Evolutionary conservation across 2,329 filamentous ascomycete species (phyloP).

Genomic region (Zopfia rhizophila): DNA sequence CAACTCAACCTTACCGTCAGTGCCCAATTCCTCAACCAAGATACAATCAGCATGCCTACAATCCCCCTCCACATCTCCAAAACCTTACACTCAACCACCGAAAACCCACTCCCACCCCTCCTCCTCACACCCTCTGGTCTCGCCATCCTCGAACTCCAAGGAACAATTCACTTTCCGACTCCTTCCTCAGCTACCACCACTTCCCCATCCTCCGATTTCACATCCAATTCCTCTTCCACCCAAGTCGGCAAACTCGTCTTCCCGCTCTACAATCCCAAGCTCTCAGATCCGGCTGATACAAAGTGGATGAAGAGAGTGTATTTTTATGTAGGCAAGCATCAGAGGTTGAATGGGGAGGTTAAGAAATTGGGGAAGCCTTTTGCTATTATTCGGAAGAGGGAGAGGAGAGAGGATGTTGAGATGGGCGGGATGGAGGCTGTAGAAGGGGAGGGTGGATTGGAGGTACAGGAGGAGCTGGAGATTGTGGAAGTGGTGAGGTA

Average conservation of each 20-base stretch:
- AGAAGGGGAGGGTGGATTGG: conserved; percentile 25
- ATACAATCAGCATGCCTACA: too few relatives aligned
- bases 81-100: conserved; percentile 18
- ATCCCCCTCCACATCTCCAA: conserved; percentile 32
- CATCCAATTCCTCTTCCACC: conserved; percentile 51
- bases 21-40: too few relatives aligned
- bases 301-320: conserved; percentile 92
- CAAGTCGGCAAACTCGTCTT: conserved; percentile 80
- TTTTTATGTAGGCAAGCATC: conserved; percentile 87
- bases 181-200: conserved; percentile 43
- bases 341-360: conserved; percentile 88
- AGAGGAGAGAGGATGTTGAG: conserved; percentile 26
- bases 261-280: conserved; percentile 71
- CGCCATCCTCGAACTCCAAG: conserved; percentile 91
- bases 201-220: conserved; percentile 36
- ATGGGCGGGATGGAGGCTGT: conserved; percentile 42
- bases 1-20: too few relatives aligned
- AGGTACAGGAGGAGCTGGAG: conserved; percentile 65
- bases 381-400: conserved; percentile 73
- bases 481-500: conserved; percentile 87
- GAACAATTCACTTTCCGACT: conserved; percentile 80
- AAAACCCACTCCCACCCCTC: conserved; percentile 77
- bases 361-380: conserved; percentile 84
- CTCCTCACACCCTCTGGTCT: conserved; percentile 90
- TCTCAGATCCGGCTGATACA: conserved; percentile 62